Conservation (phyloP, 192 early-diverging fungal species). For the Phycomyces nitens region DNA sequence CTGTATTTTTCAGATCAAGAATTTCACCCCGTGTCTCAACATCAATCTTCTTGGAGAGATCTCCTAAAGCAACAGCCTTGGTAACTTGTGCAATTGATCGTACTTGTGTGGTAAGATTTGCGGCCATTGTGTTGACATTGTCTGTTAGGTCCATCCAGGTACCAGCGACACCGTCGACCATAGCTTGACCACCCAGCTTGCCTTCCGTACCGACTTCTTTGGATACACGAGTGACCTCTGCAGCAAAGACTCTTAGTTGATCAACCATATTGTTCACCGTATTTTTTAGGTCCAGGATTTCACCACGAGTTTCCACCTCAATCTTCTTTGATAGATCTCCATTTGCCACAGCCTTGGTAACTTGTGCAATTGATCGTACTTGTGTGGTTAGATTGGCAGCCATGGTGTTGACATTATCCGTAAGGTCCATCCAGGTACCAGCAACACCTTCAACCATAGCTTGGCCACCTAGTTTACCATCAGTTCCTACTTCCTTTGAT, state of each 20-base stretch:
- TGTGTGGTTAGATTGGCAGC: constrained; percentile 56
- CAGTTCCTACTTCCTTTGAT: constrained; percentile 56
- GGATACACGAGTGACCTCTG: constrained; percentile 60
- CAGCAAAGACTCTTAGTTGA: constrained; percentile 52
- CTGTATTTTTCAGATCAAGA: constrained; percentile 44
- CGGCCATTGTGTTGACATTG: constrained; percentile 54
- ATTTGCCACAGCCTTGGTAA: constrained; percentile 52
- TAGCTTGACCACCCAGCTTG: constrained; percentile 49
- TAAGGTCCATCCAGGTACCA: constrained; percentile 75
- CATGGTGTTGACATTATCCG: constrained; percentile 61
- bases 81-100: constrained; percentile 50
- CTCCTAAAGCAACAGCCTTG: constrained; percentile 46
- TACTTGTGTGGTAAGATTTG: constrained; percentile 56
- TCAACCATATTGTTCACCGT: constrained; percentile 68
- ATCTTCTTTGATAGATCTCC: constrained; percentile 61
- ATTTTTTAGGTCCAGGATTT: constrained; percentile 60
- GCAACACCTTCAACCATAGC: constrained; percentile 64
- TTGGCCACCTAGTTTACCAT: constrained; percentile 71
- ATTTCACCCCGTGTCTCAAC: constrained; percentile 44
- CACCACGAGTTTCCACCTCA: constrained; percentile 55
- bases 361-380: constrained; percentile 61
- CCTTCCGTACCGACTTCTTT: constrained; percentile 58
- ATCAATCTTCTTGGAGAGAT: constrained; percentile 41
- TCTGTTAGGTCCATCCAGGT: constrained; percentile 53
- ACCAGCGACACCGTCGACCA: constrained; percentile 46